Base-by-base conservation (phyloP, 2,329 filamentous ascomycete species). In the Curvularia eragrostidis region DNA sequence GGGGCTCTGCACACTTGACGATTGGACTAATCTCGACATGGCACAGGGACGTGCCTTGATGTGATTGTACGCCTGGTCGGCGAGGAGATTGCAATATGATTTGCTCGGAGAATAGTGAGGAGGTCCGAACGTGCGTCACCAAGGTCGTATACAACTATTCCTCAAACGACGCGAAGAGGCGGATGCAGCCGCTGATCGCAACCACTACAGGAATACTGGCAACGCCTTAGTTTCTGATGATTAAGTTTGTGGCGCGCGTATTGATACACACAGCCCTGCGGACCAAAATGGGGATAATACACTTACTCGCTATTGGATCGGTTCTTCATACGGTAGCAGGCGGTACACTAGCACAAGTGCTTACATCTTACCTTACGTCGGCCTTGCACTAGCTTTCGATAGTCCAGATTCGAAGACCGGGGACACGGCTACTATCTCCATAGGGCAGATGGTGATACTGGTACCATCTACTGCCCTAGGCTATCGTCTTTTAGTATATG, bases 41-140 rank as follows among this genome's bases (percentile, higher is more conserved):
- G 51, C 41, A 47, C 48, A 43, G 43, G 41, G 43, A 34, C 36
- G 41, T 19, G 38, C 9, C 48, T 36, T 44, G 56, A 52, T 61
- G 59, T 50, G 55, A 48, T 64, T 52, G 49, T 53, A 58, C 9
- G 51, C 48, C 51, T 63, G 57, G 54, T 63, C 49, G 56, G 58
- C 52, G 63, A 61, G 52, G 52, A 56, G 26, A 24, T 51, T 26
- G 44, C 48, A 52, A 59, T 19, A 38, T 61, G 43, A 57, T 58
- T 52, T 63, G 54, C 38, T 56, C 62, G 65, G 67, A 63, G 54
- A 62, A 64, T 61, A 61, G 58, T 61, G 67, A 58, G 65, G 67
- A 65, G 67, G 64, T 53, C 67, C 66, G 67, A 52, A 51, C 53
- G 59, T 57, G 52, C 56, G 58, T 56, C 48, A 51, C 43, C 55